Base-by-base conservation (phyloP, 2,329 filamentous ascomycete species). In the Cercospora zeae-maydis region DNA sequence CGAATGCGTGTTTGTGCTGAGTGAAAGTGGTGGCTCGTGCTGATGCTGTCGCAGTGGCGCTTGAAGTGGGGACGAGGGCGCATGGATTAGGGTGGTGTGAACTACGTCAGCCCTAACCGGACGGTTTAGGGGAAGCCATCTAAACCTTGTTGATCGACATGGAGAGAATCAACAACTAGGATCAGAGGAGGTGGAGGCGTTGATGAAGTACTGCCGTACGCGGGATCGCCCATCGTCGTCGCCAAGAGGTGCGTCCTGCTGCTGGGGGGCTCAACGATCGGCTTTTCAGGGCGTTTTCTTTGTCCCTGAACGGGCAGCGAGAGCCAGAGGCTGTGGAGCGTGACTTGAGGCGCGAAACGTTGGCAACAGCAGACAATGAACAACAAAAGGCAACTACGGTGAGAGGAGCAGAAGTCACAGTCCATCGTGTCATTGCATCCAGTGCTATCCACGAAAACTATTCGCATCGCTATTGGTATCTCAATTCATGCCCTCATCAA, bases 381-480 rank as follows among this genome's bases (percentile, higher is more conserved):
- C 16, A 45, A 56, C 34, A 30, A 24, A 56, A 39, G 34, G 53
- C 53, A 39, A 21, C 21, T 21, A 45, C 39, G 9, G 21, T 24
- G 39, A 24, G 19, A 5, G 19, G 4, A 45, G 33, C 39, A 58
- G 39, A 47, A 24, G 47, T 37, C 39, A 30, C 51, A 55, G 49
- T 55, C 33, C 57, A 56, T 34, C 24, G 31, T 57, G 7, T 57
- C 34, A 57, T 49, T 37, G 58, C 58, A 63, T 54, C 59, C 54
- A 61, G 54, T 58, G 58, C 57, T 65, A 53, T 54, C 19, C 13
- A 56, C 58, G 58, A 53, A 19, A 34, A 39, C 34, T 39, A 54
- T 36, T 61, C 42, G 14, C 31, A 31, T 56, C 39, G 53, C 36
- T 55, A 57, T 51, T 62, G 59, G 59, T 62, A 62, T 62, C 59